These are phyloP conservation scores for Emericellopsis terricola DNA, from an alignment of 495 filamentous ascomycete genomes.

Conservation along the genomic window DNA sequence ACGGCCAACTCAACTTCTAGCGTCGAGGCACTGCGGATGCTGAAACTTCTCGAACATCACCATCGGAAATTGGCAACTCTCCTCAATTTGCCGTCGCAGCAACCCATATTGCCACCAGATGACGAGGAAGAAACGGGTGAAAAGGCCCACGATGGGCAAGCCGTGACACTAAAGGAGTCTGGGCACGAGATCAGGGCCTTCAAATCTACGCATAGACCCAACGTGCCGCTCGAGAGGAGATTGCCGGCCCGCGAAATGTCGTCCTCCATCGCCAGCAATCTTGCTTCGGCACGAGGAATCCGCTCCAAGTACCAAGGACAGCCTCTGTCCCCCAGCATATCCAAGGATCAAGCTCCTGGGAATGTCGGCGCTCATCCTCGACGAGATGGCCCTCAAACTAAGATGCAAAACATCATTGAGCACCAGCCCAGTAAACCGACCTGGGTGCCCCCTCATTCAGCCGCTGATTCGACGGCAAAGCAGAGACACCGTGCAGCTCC, in stretches of 20 bases:
- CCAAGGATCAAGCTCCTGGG: conserved; percentile 56
- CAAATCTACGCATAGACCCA: conserved; percentile 23
- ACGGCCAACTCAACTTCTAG: conserved; percentile 59
- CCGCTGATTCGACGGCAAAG: no score
- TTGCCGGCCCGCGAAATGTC: conserved; percentile 44
- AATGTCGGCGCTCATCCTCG: conserved; percentile 43
- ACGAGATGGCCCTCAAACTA: conserved; percentile 20
- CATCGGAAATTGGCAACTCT: conserved; percentile 65
- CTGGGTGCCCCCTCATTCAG: conserved; percentile 17
- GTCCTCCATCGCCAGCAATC: conserved; percentile 80
- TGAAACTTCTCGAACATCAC: conserved; percentile 72
- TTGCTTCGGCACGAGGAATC: conserved; percentile 79
- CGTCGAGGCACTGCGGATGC: conserved; percentile 65
- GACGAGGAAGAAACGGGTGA: conserved; percentile 21
- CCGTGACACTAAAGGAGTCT: conserved; percentile 4
- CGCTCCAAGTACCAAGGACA: conserved; percentile 46
- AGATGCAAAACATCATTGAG: conserved; percentile 20
- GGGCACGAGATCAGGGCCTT: conserved; percentile 7
- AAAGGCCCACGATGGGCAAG: conserved; percentile 7
- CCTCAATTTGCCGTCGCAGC: conserved; percentile 49
- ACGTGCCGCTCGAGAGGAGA: conserved; percentile 26
- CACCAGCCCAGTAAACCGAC: conserved; percentile 21
- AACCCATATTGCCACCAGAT: conserved; percentile 24
- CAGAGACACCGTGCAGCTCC: no score
- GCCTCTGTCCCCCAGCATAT: conserved; percentile 48